Percentiles rank a stretch among this genome's conserved stretches.
Evolutionary conservation across 768 basidiomycete species (phyloP).

Genomic region (Boletus reticuloceps): DNA sequence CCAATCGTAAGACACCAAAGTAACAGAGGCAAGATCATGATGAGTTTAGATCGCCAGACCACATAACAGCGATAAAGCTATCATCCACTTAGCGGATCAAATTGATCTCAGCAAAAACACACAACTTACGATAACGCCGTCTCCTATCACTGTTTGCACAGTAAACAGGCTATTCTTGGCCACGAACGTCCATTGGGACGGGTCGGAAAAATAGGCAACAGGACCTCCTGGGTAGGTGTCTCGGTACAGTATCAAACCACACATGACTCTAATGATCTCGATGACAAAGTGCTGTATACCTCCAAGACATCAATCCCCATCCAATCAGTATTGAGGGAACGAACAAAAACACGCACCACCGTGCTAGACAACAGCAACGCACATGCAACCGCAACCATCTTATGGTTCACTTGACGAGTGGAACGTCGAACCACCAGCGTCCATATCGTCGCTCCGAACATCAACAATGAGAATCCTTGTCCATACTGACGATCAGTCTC

Average conservation of each 20-base stretch:
- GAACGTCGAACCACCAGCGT: not conserved
- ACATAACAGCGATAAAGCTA: slow-evolving; percentile 1
- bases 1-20: not conserved
- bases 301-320: not conserved
- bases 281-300: not conserved
- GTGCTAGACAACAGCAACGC: not conserved
- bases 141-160: slow-evolving; percentile 21
- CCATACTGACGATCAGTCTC: not conserved
- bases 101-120: not conserved
- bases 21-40: not conserved
- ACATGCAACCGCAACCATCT: not conserved
- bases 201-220: not conserved
- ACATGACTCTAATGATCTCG: not conserved
- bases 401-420: not conserved
- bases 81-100: not conserved
- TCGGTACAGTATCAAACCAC: not conserved
- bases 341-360: not conserved
- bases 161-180: slow-evolving; percentile 20
- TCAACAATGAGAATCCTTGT: not conserved
- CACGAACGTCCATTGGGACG: slow-evolving; percentile 21
- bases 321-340: not conserved
- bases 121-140: slow-evolving; percentile 22
- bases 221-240: not conserved
- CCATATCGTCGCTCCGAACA: not conserved
- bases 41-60: not conserved